Conservation (phyloP, 495 filamentous ascomycete genomes). For the Penicillium alfredii region DNA sequence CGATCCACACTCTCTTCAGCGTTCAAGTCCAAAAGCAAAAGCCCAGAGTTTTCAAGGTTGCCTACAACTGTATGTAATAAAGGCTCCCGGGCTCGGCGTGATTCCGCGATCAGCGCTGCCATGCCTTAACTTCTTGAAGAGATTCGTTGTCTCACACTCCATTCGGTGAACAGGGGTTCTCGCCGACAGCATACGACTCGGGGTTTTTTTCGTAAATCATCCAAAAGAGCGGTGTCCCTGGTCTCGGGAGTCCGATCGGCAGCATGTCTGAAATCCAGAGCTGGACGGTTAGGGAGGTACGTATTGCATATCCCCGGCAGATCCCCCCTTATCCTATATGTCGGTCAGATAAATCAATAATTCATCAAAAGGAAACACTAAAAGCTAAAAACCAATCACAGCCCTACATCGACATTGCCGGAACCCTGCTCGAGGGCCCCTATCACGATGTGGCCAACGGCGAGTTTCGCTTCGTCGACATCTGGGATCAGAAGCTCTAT, state of each 20-base stretch:
- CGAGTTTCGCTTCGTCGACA: conserved; percentile 83
- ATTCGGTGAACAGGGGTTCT: conserved; percentile 7
- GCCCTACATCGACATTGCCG: conserved; percentile 71
- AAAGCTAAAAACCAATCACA: conserved; percentile 26
- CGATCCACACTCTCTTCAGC: too few relatives aligned
- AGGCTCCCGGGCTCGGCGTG: neutral
- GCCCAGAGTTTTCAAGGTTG: too few relatives aligned
- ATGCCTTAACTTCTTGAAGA: conserved; percentile 4
- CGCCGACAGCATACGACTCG: too few relatives aligned
- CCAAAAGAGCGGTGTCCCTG: conserved; percentile 17
- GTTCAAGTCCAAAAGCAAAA: too few relatives aligned
- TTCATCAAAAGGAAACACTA: conserved; percentile 2
- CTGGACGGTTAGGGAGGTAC: conserved; percentile 42
- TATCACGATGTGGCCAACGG: conserved; percentile 65
- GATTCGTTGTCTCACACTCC: conserved; percentile 4
- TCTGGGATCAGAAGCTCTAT: conserved; percentile 73
- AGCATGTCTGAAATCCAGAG: conserved; percentile 33
- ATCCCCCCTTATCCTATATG: too few relatives aligned
- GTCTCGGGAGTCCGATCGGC: conserved; percentile 11
- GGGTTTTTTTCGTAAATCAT: conserved; percentile 1
- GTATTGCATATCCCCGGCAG: conserved; percentile 1
- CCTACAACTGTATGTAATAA: too few relatives aligned
- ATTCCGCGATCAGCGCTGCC: conserved; percentile 14
- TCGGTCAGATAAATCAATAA: neutral
- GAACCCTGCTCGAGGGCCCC: conserved; percentile 76